Evolutionary conservation across 345 rosid species (phyloP).

Genomic region (Melastoma malabathricum): DNA sequence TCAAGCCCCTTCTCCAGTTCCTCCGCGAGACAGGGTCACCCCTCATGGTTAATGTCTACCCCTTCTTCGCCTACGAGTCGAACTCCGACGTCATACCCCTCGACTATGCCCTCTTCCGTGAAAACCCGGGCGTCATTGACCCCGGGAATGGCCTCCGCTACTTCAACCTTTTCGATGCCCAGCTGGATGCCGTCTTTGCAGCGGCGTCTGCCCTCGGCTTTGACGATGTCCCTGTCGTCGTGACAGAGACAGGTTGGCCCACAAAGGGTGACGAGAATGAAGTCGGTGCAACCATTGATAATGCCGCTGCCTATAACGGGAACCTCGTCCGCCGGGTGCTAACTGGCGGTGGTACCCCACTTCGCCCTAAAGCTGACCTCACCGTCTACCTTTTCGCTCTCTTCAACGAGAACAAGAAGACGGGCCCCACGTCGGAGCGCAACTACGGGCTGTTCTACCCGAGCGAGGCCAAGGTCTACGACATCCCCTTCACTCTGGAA

Average conservation of each 20-base stretch:
- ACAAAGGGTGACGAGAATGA: conserved; percentile 77
- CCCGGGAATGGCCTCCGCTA: conserved; percentile 69
- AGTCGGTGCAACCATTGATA: conserved; percentile 47
- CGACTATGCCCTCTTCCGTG: conserved; percentile 76
- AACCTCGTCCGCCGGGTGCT: conserved; percentile 68
- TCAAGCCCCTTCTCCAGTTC: conserved; percentile 70
- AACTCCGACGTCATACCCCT: conserved; percentile 85
- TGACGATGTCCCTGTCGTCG: conserved; percentile 51
- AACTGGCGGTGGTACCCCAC: conserved; percentile 81
- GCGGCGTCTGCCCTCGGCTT: conserved; percentile 72
- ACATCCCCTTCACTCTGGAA: conserved; percentile 53
- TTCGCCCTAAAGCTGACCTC: conserved; percentile 65
- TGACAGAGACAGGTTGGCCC: conserved; percentile 97
- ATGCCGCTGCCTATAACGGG: conserved; percentile 88
- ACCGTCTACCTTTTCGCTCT: conserved; percentile 86
- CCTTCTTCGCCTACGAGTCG: conserved; percentile 84
- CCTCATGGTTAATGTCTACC: conserved; percentile 89
- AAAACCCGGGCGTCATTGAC: conserved; percentile 86
- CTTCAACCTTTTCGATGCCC: conserved; percentile 86
- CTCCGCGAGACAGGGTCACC: conserved; percentile 79
- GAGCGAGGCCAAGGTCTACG: conserved; percentile 58
- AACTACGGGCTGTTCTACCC: conserved; percentile 95
- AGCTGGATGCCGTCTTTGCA: conserved; percentile 90
- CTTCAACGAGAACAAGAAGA: conserved; percentile 73
- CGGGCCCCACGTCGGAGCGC: conserved; percentile 77